Evolutionary conservation across 768 basidiomycete species (phyloP).

Genomic region (Panaeolus cyanescens): DNA sequence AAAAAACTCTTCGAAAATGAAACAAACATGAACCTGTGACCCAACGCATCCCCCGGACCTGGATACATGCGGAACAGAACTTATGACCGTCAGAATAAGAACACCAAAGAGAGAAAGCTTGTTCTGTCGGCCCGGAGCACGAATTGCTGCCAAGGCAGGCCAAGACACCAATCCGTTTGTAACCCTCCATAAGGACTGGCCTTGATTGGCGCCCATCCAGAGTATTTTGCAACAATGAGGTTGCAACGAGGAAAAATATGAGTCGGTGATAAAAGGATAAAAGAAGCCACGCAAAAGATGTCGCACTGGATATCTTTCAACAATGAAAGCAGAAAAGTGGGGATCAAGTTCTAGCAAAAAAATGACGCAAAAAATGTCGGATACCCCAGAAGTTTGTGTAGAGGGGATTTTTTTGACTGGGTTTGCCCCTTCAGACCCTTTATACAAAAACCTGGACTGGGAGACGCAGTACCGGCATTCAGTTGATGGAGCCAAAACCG

Average conservation of each 20-base stretch:
- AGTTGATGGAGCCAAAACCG: not conserved
- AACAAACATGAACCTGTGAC: too few relatives aligned
- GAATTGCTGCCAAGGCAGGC: not conserved
- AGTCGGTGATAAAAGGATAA: too few relatives aligned
- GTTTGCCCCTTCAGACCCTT: not conserved
- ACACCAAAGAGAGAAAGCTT: not conserved
- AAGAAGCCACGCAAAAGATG: too few relatives aligned
- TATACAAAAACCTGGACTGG: not conserved
- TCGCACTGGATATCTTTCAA: too few relatives aligned
- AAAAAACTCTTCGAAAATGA: too few relatives aligned
- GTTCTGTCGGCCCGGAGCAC: not conserved
- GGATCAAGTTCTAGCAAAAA: too few relatives aligned
- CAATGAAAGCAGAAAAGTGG: too few relatives aligned
- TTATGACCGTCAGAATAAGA: too few relatives aligned
- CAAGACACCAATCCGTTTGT: not conserved
- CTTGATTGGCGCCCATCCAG: not conserved
- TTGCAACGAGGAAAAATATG: too few relatives aligned
- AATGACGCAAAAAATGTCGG: not conserved
- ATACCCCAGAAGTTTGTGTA: not conserved
- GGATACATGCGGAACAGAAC: too few relatives aligned
- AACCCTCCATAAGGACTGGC: not conserved
- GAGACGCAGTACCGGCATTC: not conserved
- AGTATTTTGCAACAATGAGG: not conserved
- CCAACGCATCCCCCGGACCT: too few relatives aligned
- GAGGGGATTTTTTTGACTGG: not conserved